Evolutionary conservation across 129 eudicot genomes (phyloP), one percentile per base, ranked within the genome.

Genomic region (Tanacetum coccineum): DNA sequence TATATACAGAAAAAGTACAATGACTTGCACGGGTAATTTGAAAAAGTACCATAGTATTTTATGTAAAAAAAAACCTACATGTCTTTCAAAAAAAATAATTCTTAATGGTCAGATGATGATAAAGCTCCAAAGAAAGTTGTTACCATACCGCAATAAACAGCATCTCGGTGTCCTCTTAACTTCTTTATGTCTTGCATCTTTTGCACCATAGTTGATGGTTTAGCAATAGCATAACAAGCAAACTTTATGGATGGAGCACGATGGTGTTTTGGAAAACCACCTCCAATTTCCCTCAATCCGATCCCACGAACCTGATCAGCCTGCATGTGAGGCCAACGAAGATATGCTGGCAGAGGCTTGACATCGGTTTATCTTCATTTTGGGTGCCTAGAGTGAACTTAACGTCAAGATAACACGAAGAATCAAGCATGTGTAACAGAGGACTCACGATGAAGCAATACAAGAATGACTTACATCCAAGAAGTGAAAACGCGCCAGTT

Each of bases 261-360:
- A 60, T 94, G 95, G 65, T 89, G 99, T 70, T 87, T 90, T 44
- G 90, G 64, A 64, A 94, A 94, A 66, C 99, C 99, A 55, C 99
- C 99, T 70, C 99, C 99, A 54, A 94, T 83, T 74, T 91, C 95
- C 74, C 99, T 80, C 81, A 94, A 70, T 28, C 79, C 82, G 17
- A 94, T 78, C 60, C 95, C 97, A 44, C 82, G 95, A 19, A 89
- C 94, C 87, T 94, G 99, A 75, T 89, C 90, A 65, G 92, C 87
- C 82, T 85, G 95, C 97, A 82, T 86, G 82, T 94, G 99, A 70
- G 99, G 99, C 99, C 99, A 94, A 64, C 95, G 85, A 22, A 89
- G 88, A 79, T 86, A 87, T 13, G 81, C 79, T 21, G 88, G 93
- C 58, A 84, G 74, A 51, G 71, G 70, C 77, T 74, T 84, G n/a